Conservation (phyloP, 441 rosid genomes). For the Aleurites moluccanus region DNA sequence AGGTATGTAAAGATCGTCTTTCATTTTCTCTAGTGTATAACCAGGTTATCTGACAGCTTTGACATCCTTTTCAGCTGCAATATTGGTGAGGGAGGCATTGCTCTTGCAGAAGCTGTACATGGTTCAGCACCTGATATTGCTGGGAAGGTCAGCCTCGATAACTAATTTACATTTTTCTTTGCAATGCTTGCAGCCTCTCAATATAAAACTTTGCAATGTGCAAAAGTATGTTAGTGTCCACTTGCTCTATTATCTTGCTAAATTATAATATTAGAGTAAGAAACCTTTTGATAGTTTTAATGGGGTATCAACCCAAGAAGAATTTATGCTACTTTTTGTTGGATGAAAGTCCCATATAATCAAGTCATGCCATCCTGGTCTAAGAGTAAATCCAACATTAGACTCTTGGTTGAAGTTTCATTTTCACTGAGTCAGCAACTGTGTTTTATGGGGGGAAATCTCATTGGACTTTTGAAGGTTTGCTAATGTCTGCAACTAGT, state of each 20-base stretch:
- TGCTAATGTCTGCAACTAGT: neutral
- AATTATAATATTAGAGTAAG: neutral
- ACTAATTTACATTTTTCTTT: conserved; percentile 11
- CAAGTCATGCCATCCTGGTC: neutral
- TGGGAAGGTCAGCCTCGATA: conserved; percentile 73
- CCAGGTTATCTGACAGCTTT: conserved; percentile 21
- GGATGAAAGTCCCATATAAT: neutral
- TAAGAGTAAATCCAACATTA: neutral
- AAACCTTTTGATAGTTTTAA: conserved; percentile 1
- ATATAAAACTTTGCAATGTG: neutral
- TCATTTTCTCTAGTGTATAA: conserved; percentile 9
- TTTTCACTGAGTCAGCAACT: neutral
- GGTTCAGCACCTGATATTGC: conserved; percentile 99
- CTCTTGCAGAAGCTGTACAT: conserved; percentile 99
- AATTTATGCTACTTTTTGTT: neutral
- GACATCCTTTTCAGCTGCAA: conserved; percentile 65
- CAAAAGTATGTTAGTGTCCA: neutral
- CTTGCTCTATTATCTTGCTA: conserved; percentile 3
- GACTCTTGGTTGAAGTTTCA: neutral
- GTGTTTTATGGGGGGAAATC: neutral
- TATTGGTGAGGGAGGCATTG: conserved; percentile 95
- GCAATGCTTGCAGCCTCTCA: neutral
- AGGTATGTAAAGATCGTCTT: conserved; percentile 46
- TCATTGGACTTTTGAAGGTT: neutral
- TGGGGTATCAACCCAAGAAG: neutral